Percentiles rank a stretch among this genome's conserved stretches.
Conservation (phyloP, 495 filamentous ascomycete genomes). For the Neurospora terricola region DNA sequence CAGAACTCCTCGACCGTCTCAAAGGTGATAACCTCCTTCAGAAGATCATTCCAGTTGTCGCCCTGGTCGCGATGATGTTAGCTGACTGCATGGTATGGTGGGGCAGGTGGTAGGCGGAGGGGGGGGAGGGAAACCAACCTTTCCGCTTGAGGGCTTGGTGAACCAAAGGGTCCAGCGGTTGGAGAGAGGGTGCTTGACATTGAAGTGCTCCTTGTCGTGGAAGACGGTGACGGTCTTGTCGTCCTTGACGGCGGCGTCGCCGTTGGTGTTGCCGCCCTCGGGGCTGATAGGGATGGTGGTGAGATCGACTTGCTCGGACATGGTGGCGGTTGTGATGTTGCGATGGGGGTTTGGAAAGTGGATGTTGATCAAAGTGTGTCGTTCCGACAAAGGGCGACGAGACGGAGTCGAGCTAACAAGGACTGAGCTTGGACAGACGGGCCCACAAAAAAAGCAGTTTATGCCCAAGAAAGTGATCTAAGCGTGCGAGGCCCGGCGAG, state of each 20-base stretch:
- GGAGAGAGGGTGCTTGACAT: conserved; percentile 94
- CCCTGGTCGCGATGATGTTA: conserved; percentile 43
- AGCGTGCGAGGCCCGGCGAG: background rate
- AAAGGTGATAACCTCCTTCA: conserved; percentile 98
- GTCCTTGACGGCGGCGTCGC: conserved; percentile 36
- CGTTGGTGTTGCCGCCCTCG: conserved; percentile 35
- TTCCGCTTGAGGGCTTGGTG: conserved; percentile 94
- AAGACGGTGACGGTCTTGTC: conserved; percentile 68
- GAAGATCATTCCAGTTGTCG: conserved; percentile 95
- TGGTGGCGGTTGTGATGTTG: conserved; percentile 19
- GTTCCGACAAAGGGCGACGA: background rate
- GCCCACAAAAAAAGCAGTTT: background rate
- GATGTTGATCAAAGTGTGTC: background rate
- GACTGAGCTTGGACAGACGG: background rate
- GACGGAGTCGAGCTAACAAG: background rate
- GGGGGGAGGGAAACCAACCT: conserved; percentile 46
- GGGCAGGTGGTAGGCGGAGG: background rate
- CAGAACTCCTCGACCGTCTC: conserved; percentile 99
- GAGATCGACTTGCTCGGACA: conserved; percentile 46
- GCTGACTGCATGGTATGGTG: conserved; percentile 1
- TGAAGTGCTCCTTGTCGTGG: conserved; percentile 96
- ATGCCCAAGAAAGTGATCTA: background rate
- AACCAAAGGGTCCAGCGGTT: conserved; percentile 98
- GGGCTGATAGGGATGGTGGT: conserved; percentile 68
- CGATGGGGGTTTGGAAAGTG: background rate